These are phyloP conservation scores for Zelonia costaricensis DNA, from an alignment of 208 protist genomes.

Conservation along the genomic window DNA sequence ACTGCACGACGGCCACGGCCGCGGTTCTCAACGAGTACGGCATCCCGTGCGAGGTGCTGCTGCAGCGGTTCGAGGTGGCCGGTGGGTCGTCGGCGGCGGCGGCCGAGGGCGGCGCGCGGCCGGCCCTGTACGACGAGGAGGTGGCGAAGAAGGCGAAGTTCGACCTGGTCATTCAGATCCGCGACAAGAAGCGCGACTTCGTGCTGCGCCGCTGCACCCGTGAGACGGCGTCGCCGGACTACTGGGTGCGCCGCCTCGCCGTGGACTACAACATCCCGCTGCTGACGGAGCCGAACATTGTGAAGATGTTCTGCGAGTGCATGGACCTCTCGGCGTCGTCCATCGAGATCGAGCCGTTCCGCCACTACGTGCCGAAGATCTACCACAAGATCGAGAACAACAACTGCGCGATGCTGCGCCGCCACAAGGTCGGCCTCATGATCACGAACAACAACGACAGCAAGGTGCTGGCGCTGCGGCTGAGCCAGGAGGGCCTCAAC, in stretches of 20 bases:
- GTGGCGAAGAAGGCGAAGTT: conserved; percentile 67
- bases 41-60: conserved; percentile 67
- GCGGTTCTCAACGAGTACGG: conserved; percentile 82
- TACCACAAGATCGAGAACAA: conserved; percentile 92
- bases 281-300: conserved; percentile 85
- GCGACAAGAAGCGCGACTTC: conserved; percentile 85
- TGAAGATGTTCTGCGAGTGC: conserved; percentile 77
- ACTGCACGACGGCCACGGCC: conserved; percentile 71
- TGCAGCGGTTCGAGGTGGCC: conserved; percentile 37
- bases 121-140: conserved; percentile 46
- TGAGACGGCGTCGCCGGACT: conserved; percentile 71
- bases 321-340: conserved; percentile 37
- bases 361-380: conserved; percentile 85
- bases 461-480: conserved; percentile 83
- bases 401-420: conserved; percentile 84
- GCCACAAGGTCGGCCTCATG: conserved; percentile 90
- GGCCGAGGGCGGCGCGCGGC: background rate
- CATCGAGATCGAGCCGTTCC: conserved; percentile 85
- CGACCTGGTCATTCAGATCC: conserved; percentile 90
- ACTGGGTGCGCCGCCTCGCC: conserved; percentile 89
- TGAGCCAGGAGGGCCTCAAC: conserved; percentile 73
- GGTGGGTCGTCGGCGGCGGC: conserved; percentile 6
- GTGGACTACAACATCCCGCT: conserved; percentile 91
- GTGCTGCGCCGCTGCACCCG: conserved; percentile 73
- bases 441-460: conserved; percentile 91